Evolutionary conservation across 441 rosid genomes (phyloP), one percentile per base, ranked within the genome.

Genomic region (Omphalea diandra): DNA sequence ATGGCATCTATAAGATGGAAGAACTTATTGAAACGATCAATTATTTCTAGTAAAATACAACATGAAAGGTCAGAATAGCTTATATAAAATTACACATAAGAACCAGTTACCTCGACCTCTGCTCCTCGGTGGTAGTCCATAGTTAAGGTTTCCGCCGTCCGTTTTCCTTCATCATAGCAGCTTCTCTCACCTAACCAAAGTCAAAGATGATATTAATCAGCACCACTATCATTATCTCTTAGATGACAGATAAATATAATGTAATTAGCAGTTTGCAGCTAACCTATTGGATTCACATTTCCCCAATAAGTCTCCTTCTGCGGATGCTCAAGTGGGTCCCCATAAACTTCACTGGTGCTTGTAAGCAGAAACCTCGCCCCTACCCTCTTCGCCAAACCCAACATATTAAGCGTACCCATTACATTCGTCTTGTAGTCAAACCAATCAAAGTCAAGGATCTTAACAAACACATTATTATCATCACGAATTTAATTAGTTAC

Each of bases 291-390:
- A 74, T 93, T 93, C 68, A 93, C 98, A 64, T 93, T 85, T 65
- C 98, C 97, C 97, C 98, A 94, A 64, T 94, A 94, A 10, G 93
- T 91, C 75, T 94, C 98, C 78, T 94, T 91, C 82, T 91, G 98
- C 8, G 98, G 98, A 84, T 94, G 98, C 84, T 94, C 91, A 61
- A 94, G 97, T 6, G 98, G 98, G 71, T 94, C 97, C 40, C 98
- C 98, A 63, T 94, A 94, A 36, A 94, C 98, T 87, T 94, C 97
- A 80, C 98, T 94, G 2, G 97, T 94, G 72, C 98, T 94, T 1
- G 98, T 94, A 7, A 94, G 87, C 87, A 94, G 71, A 83, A 94
- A 94, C 86, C 88, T 83, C 0, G 98, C 97, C 38, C 98, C 97
- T 32, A 94, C 94, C 78, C 98, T 90, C 94, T 94, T 91, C 3